Evolutionary conservation across 208 protist genomes (phyloP).

Genomic region (Leishmania major): DNA sequence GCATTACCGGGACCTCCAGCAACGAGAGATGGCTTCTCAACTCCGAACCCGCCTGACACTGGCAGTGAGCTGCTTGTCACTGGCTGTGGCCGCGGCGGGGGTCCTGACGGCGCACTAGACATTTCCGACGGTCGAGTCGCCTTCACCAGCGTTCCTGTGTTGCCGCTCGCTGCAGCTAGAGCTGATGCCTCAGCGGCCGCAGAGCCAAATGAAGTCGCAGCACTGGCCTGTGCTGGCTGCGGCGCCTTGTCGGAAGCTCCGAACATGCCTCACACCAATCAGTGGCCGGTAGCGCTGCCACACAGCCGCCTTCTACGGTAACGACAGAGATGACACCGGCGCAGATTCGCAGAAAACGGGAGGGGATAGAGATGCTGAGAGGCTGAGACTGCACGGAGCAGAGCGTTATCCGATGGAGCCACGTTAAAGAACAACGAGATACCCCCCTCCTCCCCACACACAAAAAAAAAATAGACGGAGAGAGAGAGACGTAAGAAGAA

Average conservation of each 20-base stretch:
- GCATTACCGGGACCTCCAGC: background rate
- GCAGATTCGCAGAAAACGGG: background rate
- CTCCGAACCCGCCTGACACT: background rate
- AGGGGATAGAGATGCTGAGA: background rate
- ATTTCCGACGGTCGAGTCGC: background rate
- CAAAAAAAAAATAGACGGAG: background rate
- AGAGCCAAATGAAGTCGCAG: background rate
- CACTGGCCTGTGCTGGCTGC: background rate
- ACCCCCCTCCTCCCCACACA: background rate
- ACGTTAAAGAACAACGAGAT: background rate
- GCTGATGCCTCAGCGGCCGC: background rate
- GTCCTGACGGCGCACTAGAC: background rate
- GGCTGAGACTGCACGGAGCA: background rate
- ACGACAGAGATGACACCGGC: background rate
- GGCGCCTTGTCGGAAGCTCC: background rate
- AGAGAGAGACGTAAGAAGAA: too few relatives aligned
- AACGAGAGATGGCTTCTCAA: background rate
- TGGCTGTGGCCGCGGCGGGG: background rate
- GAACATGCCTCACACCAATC: conserved; percentile 1
- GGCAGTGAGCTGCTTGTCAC: background rate
- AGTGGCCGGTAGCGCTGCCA: too few relatives aligned
- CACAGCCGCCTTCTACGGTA: background rate
- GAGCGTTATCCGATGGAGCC: background rate
- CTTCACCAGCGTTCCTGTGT: background rate
- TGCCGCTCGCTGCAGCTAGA: background rate